These are phyloP conservation scores for Selaginella moellendorffii DNA, from an alignment of 75 land plant genomes.

Conservation along the genomic window DNA sequence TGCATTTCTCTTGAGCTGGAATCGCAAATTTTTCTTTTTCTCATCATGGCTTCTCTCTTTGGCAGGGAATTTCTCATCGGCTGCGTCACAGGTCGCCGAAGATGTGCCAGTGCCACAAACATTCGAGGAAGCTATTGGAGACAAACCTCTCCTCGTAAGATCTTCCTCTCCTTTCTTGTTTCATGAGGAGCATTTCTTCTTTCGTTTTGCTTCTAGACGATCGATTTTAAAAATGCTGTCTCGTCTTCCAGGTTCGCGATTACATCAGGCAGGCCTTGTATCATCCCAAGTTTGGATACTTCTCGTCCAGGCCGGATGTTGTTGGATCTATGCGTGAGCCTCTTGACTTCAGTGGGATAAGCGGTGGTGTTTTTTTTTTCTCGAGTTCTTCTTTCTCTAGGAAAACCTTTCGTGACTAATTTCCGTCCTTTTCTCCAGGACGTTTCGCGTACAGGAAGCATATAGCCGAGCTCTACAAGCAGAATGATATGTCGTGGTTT, in stretches of 20 bases:
- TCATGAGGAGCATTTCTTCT: no score
- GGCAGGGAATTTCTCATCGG: no score
- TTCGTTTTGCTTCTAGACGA: no score
- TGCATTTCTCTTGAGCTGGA: no score
- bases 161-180: no score
- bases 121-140: no score
- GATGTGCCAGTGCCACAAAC: no score
- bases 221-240: no score
- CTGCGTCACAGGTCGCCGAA: no score
- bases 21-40: no score
- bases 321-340: slow-evolving; percentile 59
- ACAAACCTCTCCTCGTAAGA: no score
- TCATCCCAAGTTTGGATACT: slow-evolving; percentile 65
- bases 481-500: slow-evolving; percentile 74
- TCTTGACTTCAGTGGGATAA: slow-evolving; percentile 48
- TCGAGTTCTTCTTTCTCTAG: neutral
- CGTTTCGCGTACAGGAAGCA: slow-evolving; percentile 48
- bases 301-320: slow-evolving; percentile 55
- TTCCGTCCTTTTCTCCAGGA: slow-evolving; percentile 26
- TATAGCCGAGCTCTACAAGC: slow-evolving; percentile 53
- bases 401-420: neutral
- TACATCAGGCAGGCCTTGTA: slow-evolving; percentile 69
- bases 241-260: slow-evolving; percentile 85
- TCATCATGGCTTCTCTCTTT: no score
- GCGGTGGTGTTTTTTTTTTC: slow-evolving; percentile 32